Base-by-base conservation (phyloP, 345 rosid species). In the Gossypium raimondii region DNA sequence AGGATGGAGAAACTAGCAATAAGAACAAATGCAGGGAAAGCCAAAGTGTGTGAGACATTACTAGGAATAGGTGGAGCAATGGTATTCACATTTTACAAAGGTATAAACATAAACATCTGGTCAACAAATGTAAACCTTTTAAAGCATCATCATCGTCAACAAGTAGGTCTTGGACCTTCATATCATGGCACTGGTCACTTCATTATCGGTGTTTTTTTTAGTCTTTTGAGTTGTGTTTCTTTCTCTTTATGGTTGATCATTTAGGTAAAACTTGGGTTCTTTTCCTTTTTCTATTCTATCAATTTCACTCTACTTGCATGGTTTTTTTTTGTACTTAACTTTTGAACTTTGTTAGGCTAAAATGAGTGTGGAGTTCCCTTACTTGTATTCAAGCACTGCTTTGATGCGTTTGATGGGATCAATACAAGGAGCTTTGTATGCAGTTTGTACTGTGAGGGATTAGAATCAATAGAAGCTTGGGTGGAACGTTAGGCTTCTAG, bases 391-490 rank as follows among this genome's bases (percentile, higher is more conserved):
- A 16, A 74, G 78, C 81, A 83, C 93, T 8, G 87, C 88, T 22
- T 75, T 87, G 60, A 85, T 83, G 80, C 43, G 76, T 52, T 0
- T 81, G 11, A 85, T 84, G 87, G 89, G 76, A 20, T 72, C 87
- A 4, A 73, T 86, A 7, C 89, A 89, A 17, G 55, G 84, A 7
- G 55, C 67, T 38, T 66, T 67, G 1, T 73, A 67, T 62, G 88
- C 88, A 0, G 45, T 20, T 20, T 20, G 20, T 20, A 20, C 20
- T 20, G 20, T 20, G 20, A 20, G 20, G 89, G 87, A 85, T 67
- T 77, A 83, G 87, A 18, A 34, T 27, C 83, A 85, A 27, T 89
- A 93, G 88, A 91, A 84, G 73, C 64, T 91, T 41, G 87, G 89
- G 1, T 89, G 85, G 87, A 78, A 89, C 56, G 76, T 86, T 72